Base-by-base conservation (phyloP, 306 rosid genomes). In the Malus orientalis region DNA sequence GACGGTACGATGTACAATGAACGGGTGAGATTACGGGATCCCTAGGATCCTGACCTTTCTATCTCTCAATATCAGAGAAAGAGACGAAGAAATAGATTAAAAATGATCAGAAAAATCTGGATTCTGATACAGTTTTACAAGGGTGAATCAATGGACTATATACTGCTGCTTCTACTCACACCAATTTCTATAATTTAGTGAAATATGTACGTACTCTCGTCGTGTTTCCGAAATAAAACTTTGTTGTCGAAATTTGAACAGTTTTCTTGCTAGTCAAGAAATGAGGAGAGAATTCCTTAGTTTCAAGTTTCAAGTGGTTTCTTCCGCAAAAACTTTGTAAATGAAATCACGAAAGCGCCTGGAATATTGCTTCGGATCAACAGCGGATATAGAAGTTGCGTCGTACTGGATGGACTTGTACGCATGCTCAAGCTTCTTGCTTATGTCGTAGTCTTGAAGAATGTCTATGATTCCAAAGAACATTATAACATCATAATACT, bases 371-470 rank as follows among this genome's bases (percentile, higher is more conserved):
- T 66, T 90, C 3, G 98, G 98, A 88, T 94, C 98, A 15, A 94
- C 98, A 1, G 97, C 97, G 54, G 98, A 94, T 68, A 94, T 94
- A 30, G 94, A 94, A 47, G 94, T 91, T 0, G 98, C 89, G 30
- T 94, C 98, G 77, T 91, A 90, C 67, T 94, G 98, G 75, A 94
- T 57, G 82, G 98, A 94, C 81, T 94, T 94, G 86, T 94, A 94
- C 4, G 97, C 98, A 84, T 94, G 98, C 67, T 94, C 98, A 58
- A 94, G 97, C 90, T 94, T 94, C 94, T 93, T 93, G 90, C 96
- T 93, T 44, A 93, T 93, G 82, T 93, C 98, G 71, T 93, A 93
- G 85, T 93, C 98, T 81, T 94, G 98, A 82, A 93, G 98, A 63
- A 91, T 94, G 89, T 94, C 98, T 77, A 94, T 94, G 79, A 94